Percentiles rank a stretch among this genome's conserved stretches.
phyloP scores from a whole-genome alignment of 257 asterid genomes.

The Jacaranda mimosifolia region DNA sequence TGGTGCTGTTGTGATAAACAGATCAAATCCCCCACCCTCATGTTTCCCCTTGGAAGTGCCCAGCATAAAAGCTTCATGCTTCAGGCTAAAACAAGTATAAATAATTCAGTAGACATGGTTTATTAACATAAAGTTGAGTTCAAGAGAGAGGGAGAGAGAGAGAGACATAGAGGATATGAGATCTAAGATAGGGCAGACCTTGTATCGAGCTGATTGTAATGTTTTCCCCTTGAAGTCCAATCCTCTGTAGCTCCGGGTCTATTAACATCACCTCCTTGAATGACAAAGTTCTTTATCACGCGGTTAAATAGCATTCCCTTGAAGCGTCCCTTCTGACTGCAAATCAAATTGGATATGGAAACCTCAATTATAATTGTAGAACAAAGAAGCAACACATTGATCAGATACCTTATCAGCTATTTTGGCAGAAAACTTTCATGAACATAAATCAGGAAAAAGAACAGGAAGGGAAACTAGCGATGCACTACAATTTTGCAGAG shows the following conservation, averaged over 20 bases:
- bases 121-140: background rate
- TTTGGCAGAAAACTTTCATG: background rate
- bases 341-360: conserved; percentile 37
- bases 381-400: conserved; percentile 24
- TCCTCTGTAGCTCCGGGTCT: conserved; percentile 74
- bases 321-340: conserved; percentile 81
- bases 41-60: conserved; percentile 85
- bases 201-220: conserved; percentile 85
- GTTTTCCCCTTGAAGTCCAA: conserved; percentile 94
- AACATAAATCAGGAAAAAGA: background rate
- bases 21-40: conserved; percentile 72
- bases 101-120: conserved; percentile 8
- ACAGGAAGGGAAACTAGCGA: background rate
- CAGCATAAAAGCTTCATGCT: conserved; percentile 99
- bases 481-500: conserved; percentile 12
- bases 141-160: conserved; percentile 4
- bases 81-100: conserved; percentile 52
- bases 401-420: conserved; percentile 17
- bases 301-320: conserved; percentile 88
- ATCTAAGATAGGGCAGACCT: conserved; percentile 59
- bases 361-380: conserved; percentile 15
- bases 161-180: conserved; percentile 29
- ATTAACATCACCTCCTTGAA: conserved; percentile 87
- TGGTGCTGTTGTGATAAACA: conserved; percentile 91
- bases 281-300: conserved; percentile 87